Evolutionary conservation across 202 grass and related monocot genomes (phyloP), one percentile per base, ranked within the genome.

Genomic region (Eragrostis tef): DNA sequence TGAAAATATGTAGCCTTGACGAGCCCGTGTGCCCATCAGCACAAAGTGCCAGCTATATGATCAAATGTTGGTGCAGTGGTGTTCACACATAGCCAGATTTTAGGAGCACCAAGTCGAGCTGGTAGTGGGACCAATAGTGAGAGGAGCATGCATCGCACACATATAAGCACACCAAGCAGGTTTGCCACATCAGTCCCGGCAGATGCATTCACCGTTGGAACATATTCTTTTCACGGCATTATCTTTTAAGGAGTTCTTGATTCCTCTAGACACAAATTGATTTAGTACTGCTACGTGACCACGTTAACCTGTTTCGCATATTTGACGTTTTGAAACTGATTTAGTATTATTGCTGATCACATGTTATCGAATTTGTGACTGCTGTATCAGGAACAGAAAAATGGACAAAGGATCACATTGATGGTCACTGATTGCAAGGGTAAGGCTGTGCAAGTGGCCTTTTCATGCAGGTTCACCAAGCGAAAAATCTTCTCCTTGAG

Each of bases 41-140:
- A 87, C 75, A 75, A 84, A 75, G 68, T 87, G 88, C 69, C 88
- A 90, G 88, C 84, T 80, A 45, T 70, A 80, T 8, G 84, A 90
- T 77, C 70, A 71, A 86, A 71, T 90, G 57, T 78, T 60, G 80
- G 71, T 73, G 64, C 56, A 74, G 65, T 1, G 17, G 88, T 87
- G 84, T 84, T 90, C 75, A 80, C 84, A 36, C 61, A 46, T 39
- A 75, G 63, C 66, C 75, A 87, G 80, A 68, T 84, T 71, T 90
- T 84, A 17, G 70, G 84, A 84, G 80, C 71, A 87, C 69, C 84
- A 83, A 64, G 20, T 73, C 80, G 63, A 87, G 88, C 84, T 87
- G 80, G 80, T 56, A 71, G 80, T 80, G 80, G 84, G 84, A 63
- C 41, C 75, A 79, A 27, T 74, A 60, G 80, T 41, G 68, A 70